phyloP scores from a whole-genome alignment of 306 rosid genomes.

The Vigna reflexopilosa region DNA sequence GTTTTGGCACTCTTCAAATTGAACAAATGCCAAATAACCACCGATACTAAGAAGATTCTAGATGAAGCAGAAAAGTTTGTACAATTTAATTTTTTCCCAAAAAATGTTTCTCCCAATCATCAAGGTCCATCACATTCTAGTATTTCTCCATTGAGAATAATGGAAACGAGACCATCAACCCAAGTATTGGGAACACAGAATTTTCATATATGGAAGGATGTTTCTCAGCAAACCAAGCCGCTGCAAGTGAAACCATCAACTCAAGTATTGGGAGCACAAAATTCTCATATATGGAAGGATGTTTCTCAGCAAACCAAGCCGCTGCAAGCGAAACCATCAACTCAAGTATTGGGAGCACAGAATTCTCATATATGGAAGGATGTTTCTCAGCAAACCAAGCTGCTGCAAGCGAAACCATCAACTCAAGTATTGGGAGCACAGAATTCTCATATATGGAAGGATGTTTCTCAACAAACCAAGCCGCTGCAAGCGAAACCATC shows the following conservation, averaged over 20 bases:
- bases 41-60: conserved; percentile 4
- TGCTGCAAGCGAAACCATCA: not conserved
- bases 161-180: conserved; percentile 14
- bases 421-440: conserved; percentile 8
- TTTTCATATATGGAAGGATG: not conserved
- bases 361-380: too few species aligned
- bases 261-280: too few species aligned
- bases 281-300: too few species aligned
- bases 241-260: too few species aligned
- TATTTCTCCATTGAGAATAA: not conserved
- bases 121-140: conserved; percentile 26
- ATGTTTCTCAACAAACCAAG: conserved; percentile 32
- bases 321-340: too few species aligned
- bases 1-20: conserved; percentile 34
- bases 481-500: not conserved
- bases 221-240: conserved; percentile 34
- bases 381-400: too few species aligned
- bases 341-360: too few species aligned
- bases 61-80: not conserved
- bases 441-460: not conserved
- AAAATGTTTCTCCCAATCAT: not conserved
- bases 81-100: not conserved
- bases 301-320: too few species aligned
- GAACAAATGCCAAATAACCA: conserved; percentile 43
- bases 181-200: not conserved